Evolutionary conservation across 345 rosid species (phyloP), one percentile per base, ranked within the genome.

Genomic region (Draba incana): DNA sequence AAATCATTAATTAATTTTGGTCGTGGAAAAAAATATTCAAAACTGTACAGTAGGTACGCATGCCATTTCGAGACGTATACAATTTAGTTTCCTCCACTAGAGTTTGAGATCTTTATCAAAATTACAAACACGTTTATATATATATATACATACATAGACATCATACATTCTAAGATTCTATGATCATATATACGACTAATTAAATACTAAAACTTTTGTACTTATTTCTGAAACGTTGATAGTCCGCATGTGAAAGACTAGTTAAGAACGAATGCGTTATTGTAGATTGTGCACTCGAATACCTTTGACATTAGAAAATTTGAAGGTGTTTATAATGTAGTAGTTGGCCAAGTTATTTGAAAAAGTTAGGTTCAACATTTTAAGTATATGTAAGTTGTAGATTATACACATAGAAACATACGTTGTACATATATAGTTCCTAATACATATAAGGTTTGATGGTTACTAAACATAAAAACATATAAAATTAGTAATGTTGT

Each of bases 61-160:
- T 66, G 60, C 72, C 46, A 73, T 73, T 73, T 58, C 47, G 48
- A 73, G 67, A 73, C 67, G 77, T 73, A 58, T 50, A 43, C 67
- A 66, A 42, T n/a, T 59, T 51, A 73, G 67, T 73, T 57, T 58
- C 77, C 30, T 66, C 62, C 42, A 50, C 61, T 38, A 11, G 10
- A 48, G 16, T 28, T 49, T 72, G 27, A 57, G 6, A 48, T 57
- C 68, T 61, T 53, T 43, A 51, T 52, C 65, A n/a, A 38, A 56
- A 53, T 38, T 24, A 42, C 54, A 66, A 58, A 51, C 55, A 73
- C 77, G 64, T 42, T n/a, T 65, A 13, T 59, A 57, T 2, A 31
- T 59, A 28, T 1, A 62, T 62, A 13, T 30, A 39, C 2, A 4
- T 37, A 38, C 25, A 10, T 37, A 12, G 41, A 30, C 8, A 10